phyloP scores from a whole-genome alignment of 2,329 filamentous ascomycete genomes.

The Dryadomyces quercivorus region DNA sequence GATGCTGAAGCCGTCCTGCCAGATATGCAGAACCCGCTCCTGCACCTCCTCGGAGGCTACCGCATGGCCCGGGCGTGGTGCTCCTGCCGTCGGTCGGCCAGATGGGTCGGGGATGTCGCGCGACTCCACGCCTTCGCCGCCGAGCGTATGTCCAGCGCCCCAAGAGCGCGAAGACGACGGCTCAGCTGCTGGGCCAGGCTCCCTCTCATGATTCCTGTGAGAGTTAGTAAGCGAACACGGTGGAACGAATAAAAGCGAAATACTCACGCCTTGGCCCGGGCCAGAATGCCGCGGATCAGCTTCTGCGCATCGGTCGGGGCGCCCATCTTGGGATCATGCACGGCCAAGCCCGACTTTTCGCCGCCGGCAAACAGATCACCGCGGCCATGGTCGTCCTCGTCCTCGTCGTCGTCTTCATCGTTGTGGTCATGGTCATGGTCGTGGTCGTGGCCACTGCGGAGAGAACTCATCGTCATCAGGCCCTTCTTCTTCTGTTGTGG shows the following conservation, averaged over 20 bases:
- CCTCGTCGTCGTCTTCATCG: slow-evolving; percentile 43
- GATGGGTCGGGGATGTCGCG: slow-evolving; percentile 52
- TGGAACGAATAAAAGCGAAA: background rate
- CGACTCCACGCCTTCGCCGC: slow-evolving; percentile 64
- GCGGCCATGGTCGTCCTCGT: slow-evolving; percentile 44
- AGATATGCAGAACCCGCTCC: slow-evolving; percentile 63
- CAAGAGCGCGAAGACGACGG: slow-evolving; percentile 44
- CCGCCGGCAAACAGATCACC: slow-evolving; percentile 72
- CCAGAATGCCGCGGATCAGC: slow-evolving; percentile 50
- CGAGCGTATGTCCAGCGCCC: slow-evolving; percentile 63
- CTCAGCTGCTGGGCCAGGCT: slow-evolving; percentile 20
- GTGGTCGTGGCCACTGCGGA: slow-evolving; percentile 33
- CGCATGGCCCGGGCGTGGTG: slow-evolving; percentile 16
- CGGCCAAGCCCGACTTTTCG: slow-evolving; percentile 65
- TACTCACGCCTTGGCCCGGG: slow-evolving; percentile 49
- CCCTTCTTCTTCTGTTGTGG: slow-evolving; percentile 41
- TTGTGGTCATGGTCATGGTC: slow-evolving; percentile 44
- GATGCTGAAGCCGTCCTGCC: slow-evolving; percentile 76
- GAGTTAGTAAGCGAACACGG: slow-evolving; percentile 8
- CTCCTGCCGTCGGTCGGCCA: slow-evolving; percentile 15
- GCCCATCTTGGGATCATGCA: slow-evolving; percentile 42
- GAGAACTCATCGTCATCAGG: slow-evolving; percentile 47
- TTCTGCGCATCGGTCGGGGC: slow-evolving; percentile 34
- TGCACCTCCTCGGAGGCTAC: slow-evolving; percentile 35
- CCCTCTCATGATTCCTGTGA: background rate